A percentile compares a stretch with the other conserved stretches of the same genome.
phyloP scores from a whole-genome alignment of 2,329 filamentous ascomycete genomes.

The Hymenoscyphus fraxineus region DNA sequence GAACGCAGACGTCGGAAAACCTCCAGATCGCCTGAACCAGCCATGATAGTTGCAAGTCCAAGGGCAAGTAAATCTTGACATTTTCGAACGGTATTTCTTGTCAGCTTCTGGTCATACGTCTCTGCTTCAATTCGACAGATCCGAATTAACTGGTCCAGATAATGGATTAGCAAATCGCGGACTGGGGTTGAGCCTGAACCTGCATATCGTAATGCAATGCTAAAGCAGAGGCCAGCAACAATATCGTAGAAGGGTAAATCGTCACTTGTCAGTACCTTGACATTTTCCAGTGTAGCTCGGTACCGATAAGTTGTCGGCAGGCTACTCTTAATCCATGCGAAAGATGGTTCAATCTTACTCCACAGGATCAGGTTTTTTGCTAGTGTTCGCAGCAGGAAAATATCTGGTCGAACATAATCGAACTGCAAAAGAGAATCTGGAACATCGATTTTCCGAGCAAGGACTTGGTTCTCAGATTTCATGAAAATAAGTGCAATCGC shows the following conservation, averaged over 20 bases:
- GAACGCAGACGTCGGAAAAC: conserved; percentile 82
- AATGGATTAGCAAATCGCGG: conserved; percentile 76
- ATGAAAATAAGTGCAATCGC: conserved; percentile 91
- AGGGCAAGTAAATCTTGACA: conserved; percentile 87
- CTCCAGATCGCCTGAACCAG: conserved; percentile 83
- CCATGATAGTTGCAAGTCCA: conserved; percentile 85
- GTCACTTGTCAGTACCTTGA: conserved; percentile 65
- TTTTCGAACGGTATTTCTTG: conserved; percentile 78
- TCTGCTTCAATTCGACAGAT: conserved; percentile 58
- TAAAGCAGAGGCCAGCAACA: conserved; percentile 81
- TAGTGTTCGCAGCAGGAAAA: conserved; percentile 84
- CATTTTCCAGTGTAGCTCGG: conserved; percentile 55
- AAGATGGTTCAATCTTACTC: conserved; percentile 71
- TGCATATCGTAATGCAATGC: conserved; percentile 68
- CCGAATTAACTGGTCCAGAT: conserved; percentile 81
- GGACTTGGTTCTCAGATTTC: conserved; percentile 85
- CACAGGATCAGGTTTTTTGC: conserved; percentile 91
- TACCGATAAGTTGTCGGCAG: conserved; percentile 67
- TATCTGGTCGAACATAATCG: conserved; percentile 90
- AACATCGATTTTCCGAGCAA: conserved; percentile 89
- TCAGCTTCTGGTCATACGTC: conserved; percentile 76
- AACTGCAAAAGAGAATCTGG: conserved; percentile 88
- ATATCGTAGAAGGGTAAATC: conserved; percentile 94
- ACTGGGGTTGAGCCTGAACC: conserved; percentile 68
- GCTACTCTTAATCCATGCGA: conserved; percentile 71